phyloP scores from a whole-genome alignment of 176 grass and related monocot species.

The Phragmites australis region DNA sequence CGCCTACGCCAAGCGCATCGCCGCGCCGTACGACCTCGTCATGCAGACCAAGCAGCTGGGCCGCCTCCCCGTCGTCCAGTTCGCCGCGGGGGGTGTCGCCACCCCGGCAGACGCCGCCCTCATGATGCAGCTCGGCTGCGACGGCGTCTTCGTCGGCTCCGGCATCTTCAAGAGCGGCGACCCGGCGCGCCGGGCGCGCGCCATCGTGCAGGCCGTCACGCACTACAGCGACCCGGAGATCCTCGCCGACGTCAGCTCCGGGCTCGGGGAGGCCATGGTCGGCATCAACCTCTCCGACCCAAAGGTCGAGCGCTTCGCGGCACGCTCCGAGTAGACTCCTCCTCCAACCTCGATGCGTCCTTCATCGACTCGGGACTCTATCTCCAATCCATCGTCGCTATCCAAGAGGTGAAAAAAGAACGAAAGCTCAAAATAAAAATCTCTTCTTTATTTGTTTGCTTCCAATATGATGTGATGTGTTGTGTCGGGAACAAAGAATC shows the following conservation, averaged over 20 bases:
- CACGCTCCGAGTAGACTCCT: conserved; percentile 55
- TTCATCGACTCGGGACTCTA: too few species aligned
- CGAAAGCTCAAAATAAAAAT: too few species aligned
- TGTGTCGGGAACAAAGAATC: not conserved
- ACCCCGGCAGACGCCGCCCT: conserved; percentile 57
- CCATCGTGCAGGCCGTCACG: conserved; percentile 66
- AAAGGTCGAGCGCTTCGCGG: conserved; percentile 53
- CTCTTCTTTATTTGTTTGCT: not conserved
- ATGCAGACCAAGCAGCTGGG: conserved; percentile 67
- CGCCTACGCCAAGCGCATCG: conserved; percentile 55
- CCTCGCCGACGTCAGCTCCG: conserved; percentile 56
- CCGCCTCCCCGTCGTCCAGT: conserved; percentile 63
- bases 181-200: conserved; percentile 41
- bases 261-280: conserved; percentile 63
- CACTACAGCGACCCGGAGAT: conserved; percentile 63
- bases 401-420: too few species aligned
- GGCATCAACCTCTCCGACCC: conserved; percentile 61
- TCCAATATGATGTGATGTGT: not conserved
- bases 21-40: conserved; percentile 56
- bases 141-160: conserved; percentile 68
- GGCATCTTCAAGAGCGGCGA: conserved; percentile 70
- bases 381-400: too few species aligned
- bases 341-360: too few species aligned
- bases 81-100: conserved; percentile 54
- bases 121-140: conserved; percentile 75